phyloP scores from a whole-genome alignment of 495 filamentous ascomycete genomes.

The Clohesyomyces aquaticus region DNA sequence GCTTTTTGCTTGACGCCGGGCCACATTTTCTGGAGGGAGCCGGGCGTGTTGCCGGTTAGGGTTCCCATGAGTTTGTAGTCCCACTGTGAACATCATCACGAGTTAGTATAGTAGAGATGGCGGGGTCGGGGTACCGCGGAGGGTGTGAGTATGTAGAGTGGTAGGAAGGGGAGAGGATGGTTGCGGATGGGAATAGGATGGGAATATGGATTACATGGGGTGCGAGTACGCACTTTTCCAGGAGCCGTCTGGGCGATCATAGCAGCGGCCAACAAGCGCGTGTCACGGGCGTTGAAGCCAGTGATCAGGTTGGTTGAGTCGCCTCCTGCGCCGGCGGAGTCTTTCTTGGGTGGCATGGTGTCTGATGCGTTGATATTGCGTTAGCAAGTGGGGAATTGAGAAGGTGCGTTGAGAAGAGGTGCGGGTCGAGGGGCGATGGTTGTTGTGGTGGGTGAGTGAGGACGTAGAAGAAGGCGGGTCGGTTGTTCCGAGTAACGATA shows the following conservation, averaged over 20 bases:
- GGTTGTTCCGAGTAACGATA: background rate
- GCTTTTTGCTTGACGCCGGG: slow-evolving; percentile 28
- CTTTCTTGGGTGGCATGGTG: slow-evolving; percentile 34
- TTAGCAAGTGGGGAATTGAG: background rate
- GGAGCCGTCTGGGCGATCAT: slow-evolving; percentile 14
- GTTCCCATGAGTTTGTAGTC: slow-evolving; percentile 33
- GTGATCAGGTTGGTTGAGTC: background rate
- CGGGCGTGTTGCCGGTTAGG: slow-evolving; percentile 26
- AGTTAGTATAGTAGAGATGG: background rate
- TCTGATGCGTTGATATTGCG: background rate
- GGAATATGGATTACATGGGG: background rate
- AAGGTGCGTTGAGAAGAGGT: background rate
- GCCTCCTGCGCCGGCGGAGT: background rate
- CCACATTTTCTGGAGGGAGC: slow-evolving; percentile 32
- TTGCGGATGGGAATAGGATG: no score
- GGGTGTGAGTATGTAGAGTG: no score
- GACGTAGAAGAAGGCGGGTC: background rate
- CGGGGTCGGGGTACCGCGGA: no score
- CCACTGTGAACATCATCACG: slow-evolving; percentile 3
- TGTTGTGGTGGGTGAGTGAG: background rate
- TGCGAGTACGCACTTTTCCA: slow-evolving; percentile 23
- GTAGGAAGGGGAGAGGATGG: background rate
- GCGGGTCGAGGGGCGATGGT: background rate
- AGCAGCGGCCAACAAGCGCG: slow-evolving; percentile 22
- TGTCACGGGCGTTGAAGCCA: slow-evolving; percentile 28